Percentiles rank a stretch among this genome's conserved stretches.
Conservation (phyloP, 225 moss, liverwort and hornwort genomes). For the Asterella californica region DNA sequence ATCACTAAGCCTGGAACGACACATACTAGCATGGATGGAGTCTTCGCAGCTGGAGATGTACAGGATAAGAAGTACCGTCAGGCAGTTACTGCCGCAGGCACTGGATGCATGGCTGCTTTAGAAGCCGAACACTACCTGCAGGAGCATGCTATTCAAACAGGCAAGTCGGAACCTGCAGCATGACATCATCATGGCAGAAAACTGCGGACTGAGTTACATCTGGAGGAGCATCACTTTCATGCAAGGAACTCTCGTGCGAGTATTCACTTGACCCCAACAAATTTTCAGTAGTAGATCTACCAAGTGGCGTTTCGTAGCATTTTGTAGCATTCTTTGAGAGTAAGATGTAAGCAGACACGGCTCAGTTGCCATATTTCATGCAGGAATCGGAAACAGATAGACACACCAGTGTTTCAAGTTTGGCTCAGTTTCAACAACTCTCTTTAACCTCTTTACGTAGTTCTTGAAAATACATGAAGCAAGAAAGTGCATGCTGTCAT, state of each 20-base stretch:
- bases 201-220: not conserved
- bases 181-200: not conserved
- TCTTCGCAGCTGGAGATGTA: constrained; percentile 93
- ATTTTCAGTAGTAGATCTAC: too few species aligned
- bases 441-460: too few species aligned
- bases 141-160: constrained; percentile 54
- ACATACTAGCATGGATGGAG: constrained; percentile 73
- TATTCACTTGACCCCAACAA: too few species aligned
- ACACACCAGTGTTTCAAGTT: too few species aligned
- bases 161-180: constrained; percentile 55
- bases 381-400: not conserved
- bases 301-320: not conserved
- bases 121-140: constrained; percentile 92
- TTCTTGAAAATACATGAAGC: too few species aligned
- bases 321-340: not conserved
- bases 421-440: too few species aligned
- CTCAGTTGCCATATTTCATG: too few species aligned
- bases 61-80: constrained; percentile 96
- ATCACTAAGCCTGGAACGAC: constrained; percentile 80
- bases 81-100: constrained; percentile 91
- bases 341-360: too few species aligned
- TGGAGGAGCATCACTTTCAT: not conserved
- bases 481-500: too few species aligned
- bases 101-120: constrained; percentile 94
- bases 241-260: not conserved